These are phyloP conservation scores for Petrea volubilis DNA, from an alignment of 257 asterid species.

Conservation along the genomic window DNA sequence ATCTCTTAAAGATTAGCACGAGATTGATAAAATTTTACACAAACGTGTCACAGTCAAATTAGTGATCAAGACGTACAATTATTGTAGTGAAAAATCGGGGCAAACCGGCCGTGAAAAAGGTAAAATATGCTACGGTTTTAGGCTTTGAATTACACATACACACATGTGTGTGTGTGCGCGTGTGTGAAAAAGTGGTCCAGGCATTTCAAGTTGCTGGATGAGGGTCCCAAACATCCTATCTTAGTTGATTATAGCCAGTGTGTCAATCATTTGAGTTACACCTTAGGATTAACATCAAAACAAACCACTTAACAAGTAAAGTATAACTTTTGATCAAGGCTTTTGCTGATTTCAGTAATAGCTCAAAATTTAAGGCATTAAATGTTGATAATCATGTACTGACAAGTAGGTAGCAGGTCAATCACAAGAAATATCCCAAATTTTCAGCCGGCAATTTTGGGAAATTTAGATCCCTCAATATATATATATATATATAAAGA, in stretches of 20 bases:
- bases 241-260: background rate
- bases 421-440: background rate
- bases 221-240: background rate
- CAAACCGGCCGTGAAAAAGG: background rate
- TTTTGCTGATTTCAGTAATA: background rate
- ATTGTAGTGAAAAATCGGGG: background rate
- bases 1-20: background rate
- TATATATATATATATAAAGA: no score
- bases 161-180: no score
- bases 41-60: background rate
- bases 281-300: background rate
- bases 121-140: background rate
- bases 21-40: background rate
- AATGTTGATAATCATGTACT: background rate
- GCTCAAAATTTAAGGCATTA: background rate
- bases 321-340: background rate
- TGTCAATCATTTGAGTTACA: background rate
- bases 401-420: background rate
- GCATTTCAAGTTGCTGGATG: constrained; percentile 19
- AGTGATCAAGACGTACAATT: constrained; percentile 2
- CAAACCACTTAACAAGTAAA: background rate
- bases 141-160: no score
- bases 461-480: background rate
- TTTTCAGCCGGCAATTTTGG: background rate
- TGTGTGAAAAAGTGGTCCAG: background rate